Evolutionary conservation across 1,139 yeast genomes (phyloP), one percentile per base, ranked within the genome.

Genomic region (Candida buenavistaensis): DNA sequence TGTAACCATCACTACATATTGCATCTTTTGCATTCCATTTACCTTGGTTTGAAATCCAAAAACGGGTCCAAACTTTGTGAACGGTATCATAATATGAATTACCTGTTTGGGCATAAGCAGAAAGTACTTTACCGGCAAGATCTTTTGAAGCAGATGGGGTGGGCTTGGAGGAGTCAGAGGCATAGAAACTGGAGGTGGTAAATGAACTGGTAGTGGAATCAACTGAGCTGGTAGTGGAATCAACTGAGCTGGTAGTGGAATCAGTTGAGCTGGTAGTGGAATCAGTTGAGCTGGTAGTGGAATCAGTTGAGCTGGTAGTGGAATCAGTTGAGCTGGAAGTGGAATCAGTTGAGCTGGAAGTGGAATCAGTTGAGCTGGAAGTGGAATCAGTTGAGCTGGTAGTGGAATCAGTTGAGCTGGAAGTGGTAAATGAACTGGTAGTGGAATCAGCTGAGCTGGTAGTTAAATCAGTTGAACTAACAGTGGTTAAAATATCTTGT

Each of bases 1-100:
- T 12, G 12, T 30, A 31, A 12, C 35, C 41, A 34, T 60, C 56
- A 7, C 27, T 37, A 26, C 35, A 35, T 12, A 27, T 35, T 7
- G 15, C 16, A 24, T 38, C 41, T 15, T 35, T 26, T 9, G 48
- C 54, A 30, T 47, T 44, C 65, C 65, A 59, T 6, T 38, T 39
- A 15, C 46, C 36, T 2, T 46, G 23, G 1, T 30, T 30, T 14
- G 35, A 33, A 20, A 38, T 34, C 55, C 58, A 60, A 41, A 59
- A 60, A 10, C 56, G 36, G 14, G 42, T 28, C 49, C 57, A 50
- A 5, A 59, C 32, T 30, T 50, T 46, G 26, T 41, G 28, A 8
- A 49, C 34, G 7, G 59, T 27, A 3, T 38, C 36, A 10, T 17
- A 17, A 16, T 27, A 31, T 8, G 38, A 15, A 20, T 35, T 24